These are phyloP conservation scores for Metarhizium rileyi DNA, from an alignment of 2,329 filamentous ascomycete species.

Conservation along the genomic window DNA sequence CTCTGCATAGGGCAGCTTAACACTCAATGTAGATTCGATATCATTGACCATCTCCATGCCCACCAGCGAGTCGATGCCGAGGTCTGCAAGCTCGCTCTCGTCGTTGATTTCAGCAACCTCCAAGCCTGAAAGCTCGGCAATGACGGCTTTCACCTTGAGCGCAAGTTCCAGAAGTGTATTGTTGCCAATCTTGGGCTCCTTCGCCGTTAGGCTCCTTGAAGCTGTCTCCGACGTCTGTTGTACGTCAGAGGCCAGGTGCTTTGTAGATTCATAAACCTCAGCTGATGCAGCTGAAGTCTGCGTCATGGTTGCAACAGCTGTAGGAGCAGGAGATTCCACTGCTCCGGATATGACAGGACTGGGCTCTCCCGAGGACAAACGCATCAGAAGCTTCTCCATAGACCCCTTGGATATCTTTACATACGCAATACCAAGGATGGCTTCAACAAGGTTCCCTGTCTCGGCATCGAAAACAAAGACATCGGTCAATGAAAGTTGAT, in stretches of 20 bases:
- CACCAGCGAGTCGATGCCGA: conserved; percentile 5
- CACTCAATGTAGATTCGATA: too few relatives aligned
- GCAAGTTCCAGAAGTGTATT: background rate
- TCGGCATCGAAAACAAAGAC: conserved; percentile 1
- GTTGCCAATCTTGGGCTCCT: too few relatives aligned
- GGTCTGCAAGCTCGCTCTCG: conserved; percentile 1
- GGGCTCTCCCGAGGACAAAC: background rate
- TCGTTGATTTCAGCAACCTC: conserved; percentile 3
- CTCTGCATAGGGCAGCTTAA: too few relatives aligned
- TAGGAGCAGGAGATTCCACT: too few relatives aligned
- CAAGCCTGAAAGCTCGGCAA: background rate
- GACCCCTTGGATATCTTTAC: background rate
- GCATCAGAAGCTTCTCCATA: background rate
- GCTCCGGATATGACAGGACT: too few relatives aligned
- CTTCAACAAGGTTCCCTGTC: background rate
- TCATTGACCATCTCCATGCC: conserved; percentile 6
- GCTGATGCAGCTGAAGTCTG: too few relatives aligned
- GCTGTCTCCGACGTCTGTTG: too few relatives aligned
- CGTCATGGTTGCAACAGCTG: too few relatives aligned
- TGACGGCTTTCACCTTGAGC: background rate
- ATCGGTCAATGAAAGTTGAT: too few relatives aligned
- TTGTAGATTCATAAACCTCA: too few relatives aligned
- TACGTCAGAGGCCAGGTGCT: too few relatives aligned
- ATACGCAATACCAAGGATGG: conserved; percentile 1
- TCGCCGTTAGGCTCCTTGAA: too few relatives aligned